These are phyloP conservation scores for Phaffomyces opuntiae DNA, from an alignment of 805 yeast species.

Conservation along the genomic window DNA sequence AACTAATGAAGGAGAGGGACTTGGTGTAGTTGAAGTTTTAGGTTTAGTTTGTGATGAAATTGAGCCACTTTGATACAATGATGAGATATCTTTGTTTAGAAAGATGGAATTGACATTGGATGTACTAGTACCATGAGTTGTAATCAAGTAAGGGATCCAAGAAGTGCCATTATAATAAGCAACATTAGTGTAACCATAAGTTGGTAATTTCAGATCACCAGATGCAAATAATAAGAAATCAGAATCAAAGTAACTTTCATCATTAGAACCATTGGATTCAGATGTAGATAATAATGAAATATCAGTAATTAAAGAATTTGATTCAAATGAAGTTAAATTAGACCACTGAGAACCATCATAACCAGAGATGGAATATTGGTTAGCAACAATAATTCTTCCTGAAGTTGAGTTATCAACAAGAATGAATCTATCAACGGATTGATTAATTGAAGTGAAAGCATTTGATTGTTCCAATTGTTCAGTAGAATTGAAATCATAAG, in stretches of 20 bases:
- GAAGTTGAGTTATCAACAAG: conserved; percentile 38
- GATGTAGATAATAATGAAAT: conserved; percentile 34
- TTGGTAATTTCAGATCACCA: conserved; percentile 44
- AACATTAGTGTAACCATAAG: conserved; percentile 50
- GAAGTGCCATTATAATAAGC: conserved; percentile 57
- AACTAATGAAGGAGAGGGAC: conserved; percentile 2
- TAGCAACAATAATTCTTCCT: conserved; percentile 37
- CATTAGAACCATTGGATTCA: conserved; percentile 24
- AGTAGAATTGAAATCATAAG: conserved; percentile 44
- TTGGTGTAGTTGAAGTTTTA: conserved; percentile 10
- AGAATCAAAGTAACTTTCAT: conserved; percentile 34
- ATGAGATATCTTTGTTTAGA: conserved; percentile 31
- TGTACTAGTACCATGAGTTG: conserved; percentile 25
- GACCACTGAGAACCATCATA: conserved; percentile 45
- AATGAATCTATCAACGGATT: conserved; percentile 33
- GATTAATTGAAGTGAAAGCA: conserved; percentile 14
- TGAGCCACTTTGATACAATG: conserved; percentile 24
- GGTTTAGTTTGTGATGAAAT: conserved; percentile 10
- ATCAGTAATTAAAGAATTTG: conserved; percentile 35
- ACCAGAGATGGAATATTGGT: conserved; percentile 29
- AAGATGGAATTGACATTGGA: conserved; percentile 26
- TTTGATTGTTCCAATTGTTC: conserved; percentile 20
- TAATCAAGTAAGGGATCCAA: conserved; percentile 62
- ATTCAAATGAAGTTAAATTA: conserved; percentile 31
- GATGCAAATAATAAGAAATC: conserved; percentile 45